Evolutionary conservation across 2,329 filamentous ascomycete species (phyloP), one percentile per base, ranked within the genome.

Genomic region (Ascochyta viciae-villosae): DNA sequence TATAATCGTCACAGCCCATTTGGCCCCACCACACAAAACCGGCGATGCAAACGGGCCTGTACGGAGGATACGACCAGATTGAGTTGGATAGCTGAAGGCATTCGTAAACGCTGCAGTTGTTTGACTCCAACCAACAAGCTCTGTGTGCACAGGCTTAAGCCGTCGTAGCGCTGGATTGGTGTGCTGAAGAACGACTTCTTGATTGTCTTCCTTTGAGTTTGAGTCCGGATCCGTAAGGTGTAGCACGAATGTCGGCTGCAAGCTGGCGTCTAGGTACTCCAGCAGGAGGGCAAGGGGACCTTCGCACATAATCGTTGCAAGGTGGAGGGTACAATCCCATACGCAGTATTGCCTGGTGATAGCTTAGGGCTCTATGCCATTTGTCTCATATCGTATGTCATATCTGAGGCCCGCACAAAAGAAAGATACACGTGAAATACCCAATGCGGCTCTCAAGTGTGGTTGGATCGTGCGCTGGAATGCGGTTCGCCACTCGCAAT

Each of bases 191-290:
- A 35, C 34, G 5, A 33, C 12, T 2, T 8, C 13, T 12, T 16
- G 31, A 13, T 31, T 39, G 12, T 15, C 6, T 6, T 12, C 24
- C 12, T n/a, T 31, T 6, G 6, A 35, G 4, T 4, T 33, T 4
- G 29, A 12, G 5, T 29, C 16, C 16, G 37, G 12, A 7, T 47
- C 34, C 12, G 34, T 35, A 31, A 50, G 40, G 13, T 34, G 40
- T 13, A 44, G 29, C 3, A 55, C 52, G 16, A 55, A 50, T 7
- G 40, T 50, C 9, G 52, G 52, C 41, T 55, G 45, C 26, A 19
- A 31, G 39, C 19, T 50, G 16, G 41, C 27, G 27, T 55, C 52
- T 34, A 55, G 35, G 9, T 50, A 55, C 35, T 55, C 52, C 34
- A 55, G 27, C 3, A 55, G 40, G 22, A 55, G 52, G 5, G 45